Conservation (phyloP, 331 rosid genomes). For the Telfairia occidentalis region DNA sequence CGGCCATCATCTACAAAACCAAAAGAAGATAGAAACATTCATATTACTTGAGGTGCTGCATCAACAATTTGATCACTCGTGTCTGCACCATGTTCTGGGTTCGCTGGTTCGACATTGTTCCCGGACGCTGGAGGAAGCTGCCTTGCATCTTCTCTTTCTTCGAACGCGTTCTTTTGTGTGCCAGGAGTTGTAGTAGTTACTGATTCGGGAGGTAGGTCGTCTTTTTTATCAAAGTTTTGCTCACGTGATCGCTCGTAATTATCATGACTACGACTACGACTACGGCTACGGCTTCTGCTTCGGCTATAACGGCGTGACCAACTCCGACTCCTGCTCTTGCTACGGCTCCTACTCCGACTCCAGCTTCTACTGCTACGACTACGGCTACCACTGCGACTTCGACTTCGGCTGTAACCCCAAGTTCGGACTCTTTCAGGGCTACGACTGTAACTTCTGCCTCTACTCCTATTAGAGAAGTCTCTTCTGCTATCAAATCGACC, state of each 20-base stretch:
- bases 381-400: slow-evolving; percentile 53
- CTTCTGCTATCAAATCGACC: slow-evolving; percentile 82
- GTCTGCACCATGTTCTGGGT: slow-evolving; percentile 28
- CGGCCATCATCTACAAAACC: neutral
- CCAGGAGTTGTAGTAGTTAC: slow-evolving; percentile 21
- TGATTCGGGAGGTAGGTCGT: slow-evolving; percentile 20
- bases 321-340: slow-evolving; percentile 41
- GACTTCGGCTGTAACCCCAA: slow-evolving; percentile 9
- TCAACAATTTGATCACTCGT: slow-evolving; percentile 19
- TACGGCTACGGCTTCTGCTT: slow-evolving; percentile 29
- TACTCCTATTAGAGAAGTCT: slow-evolving; percentile 38
- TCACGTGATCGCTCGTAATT: slow-evolving; percentile 29
- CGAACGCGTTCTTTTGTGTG: slow-evolving; percentile 19
- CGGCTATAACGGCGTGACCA: slow-evolving; percentile 50
- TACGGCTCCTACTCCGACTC: slow-evolving; percentile 40
- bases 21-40: neutral
- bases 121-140: slow-evolving; percentile 27
- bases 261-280: slow-evolving; percentile 39
- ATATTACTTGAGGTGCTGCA: slow-evolving; percentile 14
- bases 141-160: slow-evolving; percentile 19
- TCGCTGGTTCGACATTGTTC: slow-evolving; percentile 12
- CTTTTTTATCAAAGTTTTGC: slow-evolving; percentile 22
- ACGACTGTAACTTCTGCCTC: slow-evolving; percentile 78
- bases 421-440: slow-evolving; percentile 28
- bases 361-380: slow-evolving; percentile 53